These are phyloP conservation scores for Xylaria intraflava DNA, from an alignment of 495 filamentous ascomycete species.

Conservation along the genomic window DNA sequence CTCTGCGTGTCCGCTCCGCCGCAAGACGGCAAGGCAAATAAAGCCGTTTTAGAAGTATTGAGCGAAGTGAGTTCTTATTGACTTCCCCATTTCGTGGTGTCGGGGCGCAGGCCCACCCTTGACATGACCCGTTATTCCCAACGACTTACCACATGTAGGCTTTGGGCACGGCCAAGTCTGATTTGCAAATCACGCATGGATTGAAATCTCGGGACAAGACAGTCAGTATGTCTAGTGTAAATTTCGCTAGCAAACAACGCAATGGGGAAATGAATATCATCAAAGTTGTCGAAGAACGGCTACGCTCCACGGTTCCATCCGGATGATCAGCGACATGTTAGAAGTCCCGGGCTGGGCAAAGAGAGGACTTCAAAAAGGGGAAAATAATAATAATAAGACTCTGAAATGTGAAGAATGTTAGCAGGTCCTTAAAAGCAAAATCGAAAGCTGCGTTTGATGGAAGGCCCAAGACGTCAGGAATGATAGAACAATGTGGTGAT, in stretches of 20 bases:
- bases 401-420: not conserved
- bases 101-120: not conserved
- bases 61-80: constrained; percentile 45
- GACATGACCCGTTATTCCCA: not conserved
- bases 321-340: not conserved
- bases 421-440: not conserved
- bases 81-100: not conserved
- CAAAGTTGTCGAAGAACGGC: constrained; percentile 17
- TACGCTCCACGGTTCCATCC: constrained; percentile 1
- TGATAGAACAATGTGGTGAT: constrained; percentile 42
- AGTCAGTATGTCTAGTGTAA: constrained; percentile 30
- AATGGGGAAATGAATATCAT: constrained; percentile 17
- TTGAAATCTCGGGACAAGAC: constrained; percentile 58
- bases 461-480: constrained; percentile 24
- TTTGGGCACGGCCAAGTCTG: constrained; percentile 56
- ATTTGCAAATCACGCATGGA: constrained; percentile 56
- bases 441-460: not conserved
- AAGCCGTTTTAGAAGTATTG: constrained; percentile 55
- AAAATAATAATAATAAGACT: not conserved
- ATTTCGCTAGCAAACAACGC: constrained; percentile 16
- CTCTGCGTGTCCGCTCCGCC: constrained; percentile 58
- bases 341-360: no score
- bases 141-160: constrained; percentile 28
- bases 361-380: no score
- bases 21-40: constrained; percentile 60